Evolutionary conservation across 805 yeast species (phyloP).

Genomic region (Metschnikowia lunata): DNA sequence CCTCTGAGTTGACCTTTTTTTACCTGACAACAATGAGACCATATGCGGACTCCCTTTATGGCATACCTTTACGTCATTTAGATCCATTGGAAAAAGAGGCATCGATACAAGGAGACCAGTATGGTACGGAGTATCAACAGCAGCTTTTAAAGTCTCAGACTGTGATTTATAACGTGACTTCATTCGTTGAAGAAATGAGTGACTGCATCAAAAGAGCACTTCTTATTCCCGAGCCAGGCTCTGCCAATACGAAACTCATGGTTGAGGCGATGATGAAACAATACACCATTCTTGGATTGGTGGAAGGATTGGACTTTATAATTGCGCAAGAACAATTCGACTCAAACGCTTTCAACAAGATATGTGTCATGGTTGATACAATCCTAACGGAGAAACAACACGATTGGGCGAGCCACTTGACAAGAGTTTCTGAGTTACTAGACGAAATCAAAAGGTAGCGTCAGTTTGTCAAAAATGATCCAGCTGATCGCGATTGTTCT

Average conservation of each 20-base stretch:
- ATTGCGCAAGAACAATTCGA: background rate
- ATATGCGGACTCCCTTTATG: conserved; percentile 12
- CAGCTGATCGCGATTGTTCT: no score
- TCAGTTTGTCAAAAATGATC: no score
- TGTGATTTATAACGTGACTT: conserved; percentile 9
- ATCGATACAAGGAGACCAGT: conserved; percentile 5
- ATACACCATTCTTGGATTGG: conserved; percentile 12
- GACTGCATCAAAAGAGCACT: conserved; percentile 1
- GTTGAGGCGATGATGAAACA: conserved; percentile 15
- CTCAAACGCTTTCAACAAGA: background rate
- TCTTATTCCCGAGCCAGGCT: conserved; percentile 5
- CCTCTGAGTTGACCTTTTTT: conserved; percentile 10
- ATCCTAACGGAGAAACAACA: conserved; percentile 10
- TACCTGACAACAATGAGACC: conserved; percentile 16
- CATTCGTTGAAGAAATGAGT: conserved; percentile 4
- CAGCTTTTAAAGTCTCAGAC: background rate
- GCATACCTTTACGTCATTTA: conserved; percentile 12
- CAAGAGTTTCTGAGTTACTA: background rate
- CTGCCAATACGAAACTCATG: conserved; percentile 6
- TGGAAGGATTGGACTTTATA: conserved; percentile 9
- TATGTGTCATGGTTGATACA: conserved; percentile 11
- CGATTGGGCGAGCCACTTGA: conserved; percentile 13
- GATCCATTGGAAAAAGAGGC: conserved; percentile 1
- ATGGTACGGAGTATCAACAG: conserved; percentile 14
- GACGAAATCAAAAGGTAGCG: no score